Evolutionary conservation across 2,329 filamentous ascomycete species (phyloP).

Genomic region (Tolypocladium tundrense): DNA sequence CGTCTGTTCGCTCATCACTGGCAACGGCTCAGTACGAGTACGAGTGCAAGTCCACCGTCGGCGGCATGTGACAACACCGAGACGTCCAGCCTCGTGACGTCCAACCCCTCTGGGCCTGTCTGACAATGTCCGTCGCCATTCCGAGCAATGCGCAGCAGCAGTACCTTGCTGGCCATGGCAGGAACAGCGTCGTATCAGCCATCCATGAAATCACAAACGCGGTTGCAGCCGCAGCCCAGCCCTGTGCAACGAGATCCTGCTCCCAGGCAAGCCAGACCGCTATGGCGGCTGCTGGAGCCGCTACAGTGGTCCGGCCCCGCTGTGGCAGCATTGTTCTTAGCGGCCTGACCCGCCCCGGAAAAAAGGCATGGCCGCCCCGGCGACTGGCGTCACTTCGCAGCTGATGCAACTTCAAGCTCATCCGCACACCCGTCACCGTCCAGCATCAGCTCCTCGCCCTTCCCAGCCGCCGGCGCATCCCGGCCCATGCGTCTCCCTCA

Average conservation of each 20-base stretch:
- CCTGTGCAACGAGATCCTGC: not conserved
- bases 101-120: not conserved
- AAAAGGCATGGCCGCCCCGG: not conserved
- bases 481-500: slow-evolving; percentile 5
- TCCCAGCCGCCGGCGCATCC: not conserved
- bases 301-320: not conserved
- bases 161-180: not conserved
- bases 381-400: not conserved
- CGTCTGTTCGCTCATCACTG: not conserved
- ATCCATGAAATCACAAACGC: not conserved
- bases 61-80: not conserved
- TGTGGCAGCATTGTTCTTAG: not conserved
- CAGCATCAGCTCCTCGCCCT: not conserved
- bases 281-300: not conserved
- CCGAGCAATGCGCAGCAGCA: not conserved
- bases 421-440: not conserved
- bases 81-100: not conserved
- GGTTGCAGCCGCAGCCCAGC: not conserved
- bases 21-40: not conserved
- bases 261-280: no score
- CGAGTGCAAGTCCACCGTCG: not conserved
- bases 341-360: not conserved
- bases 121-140: not conserved
- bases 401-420: not conserved
- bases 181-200: not conserved